phyloP scores from a whole-genome alignment of 1,139 yeast genomes.

The Komagataea norvegica region DNA sequence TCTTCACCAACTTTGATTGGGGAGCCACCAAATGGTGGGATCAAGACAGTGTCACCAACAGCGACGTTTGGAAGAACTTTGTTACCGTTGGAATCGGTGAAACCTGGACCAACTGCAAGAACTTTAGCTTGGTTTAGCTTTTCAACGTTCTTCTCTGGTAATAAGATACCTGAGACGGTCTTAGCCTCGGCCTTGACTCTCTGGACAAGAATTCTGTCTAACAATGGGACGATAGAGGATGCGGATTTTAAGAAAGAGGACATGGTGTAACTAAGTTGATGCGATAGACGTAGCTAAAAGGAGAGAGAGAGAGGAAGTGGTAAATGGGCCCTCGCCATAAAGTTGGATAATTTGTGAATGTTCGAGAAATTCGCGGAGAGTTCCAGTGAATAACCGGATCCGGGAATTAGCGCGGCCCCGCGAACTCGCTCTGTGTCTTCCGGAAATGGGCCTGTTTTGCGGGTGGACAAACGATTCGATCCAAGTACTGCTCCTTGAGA shows the following conservation, averaged over 20 bases:
- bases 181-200: constrained; percentile 87
- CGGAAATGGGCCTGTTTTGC: neutral
- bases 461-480: neutral
- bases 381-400: neutral
- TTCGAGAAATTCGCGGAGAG: neutral
- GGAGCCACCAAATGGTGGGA: constrained; percentile 88
- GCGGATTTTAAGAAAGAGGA: constrained; percentile 74
- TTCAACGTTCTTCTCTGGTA: constrained; percentile 95
- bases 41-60: constrained; percentile 89
- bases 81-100: constrained; percentile 63
- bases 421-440: too few relatives aligned
- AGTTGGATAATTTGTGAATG: neutral
- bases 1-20: constrained; percentile 81
- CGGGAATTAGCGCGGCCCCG: constrained; percentile 4
- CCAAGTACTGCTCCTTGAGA: too few relatives aligned
- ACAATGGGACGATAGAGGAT: constrained; percentile 82
- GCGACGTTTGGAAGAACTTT: constrained; percentile 67
- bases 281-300: neutral
- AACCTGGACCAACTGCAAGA: constrained; percentile 82
- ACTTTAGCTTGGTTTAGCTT: constrained; percentile 83
- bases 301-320: too few relatives aligned
- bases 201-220: constrained; percentile 94
- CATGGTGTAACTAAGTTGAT: constrained; percentile 18
- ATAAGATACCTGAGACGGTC: constrained; percentile 91
- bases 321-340: too few relatives aligned